Evolutionary conservation across 164 flowering plant genomes (phyloP).

Genomic region (Liquidambar formosana): DNA sequence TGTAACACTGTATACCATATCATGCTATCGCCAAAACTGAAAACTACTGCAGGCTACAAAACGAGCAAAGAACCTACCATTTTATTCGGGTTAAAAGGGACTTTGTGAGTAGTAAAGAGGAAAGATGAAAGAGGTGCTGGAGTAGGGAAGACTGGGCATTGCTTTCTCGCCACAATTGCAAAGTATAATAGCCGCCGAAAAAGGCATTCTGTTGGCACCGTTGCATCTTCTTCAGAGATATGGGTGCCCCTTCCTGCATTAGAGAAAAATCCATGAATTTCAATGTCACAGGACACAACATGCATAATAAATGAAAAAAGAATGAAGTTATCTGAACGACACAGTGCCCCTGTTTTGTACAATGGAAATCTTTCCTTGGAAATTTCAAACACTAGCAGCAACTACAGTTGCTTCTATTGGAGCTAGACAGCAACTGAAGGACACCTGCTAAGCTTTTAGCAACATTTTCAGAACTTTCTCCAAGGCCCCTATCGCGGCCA

Average conservation of each 20-base stretch:
- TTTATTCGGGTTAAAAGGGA: slow-evolving; percentile 12
- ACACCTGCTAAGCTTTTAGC: too few species aligned
- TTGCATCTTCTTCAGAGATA: background rate
- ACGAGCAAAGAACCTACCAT: slow-evolving; percentile 3
- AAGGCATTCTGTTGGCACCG: too few species aligned
- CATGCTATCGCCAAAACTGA: background rate
- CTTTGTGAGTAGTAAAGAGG: background rate
- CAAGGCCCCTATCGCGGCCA: too few species aligned
- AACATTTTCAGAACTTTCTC: too few species aligned
- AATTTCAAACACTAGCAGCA: too few species aligned
- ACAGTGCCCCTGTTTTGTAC: too few species aligned
- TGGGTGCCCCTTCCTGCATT: background rate
- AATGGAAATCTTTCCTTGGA: too few species aligned
- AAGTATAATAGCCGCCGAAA: background rate
- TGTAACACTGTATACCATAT: slow-evolving; percentile 6
- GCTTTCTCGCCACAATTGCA: background rate
- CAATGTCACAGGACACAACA: background rate
- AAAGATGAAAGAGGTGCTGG: background rate
- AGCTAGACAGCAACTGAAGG: too few species aligned
- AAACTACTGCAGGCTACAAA: slow-evolving; percentile 6
- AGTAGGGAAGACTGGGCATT: background rate
- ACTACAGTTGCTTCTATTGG: too few species aligned
- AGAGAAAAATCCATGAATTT: background rate
- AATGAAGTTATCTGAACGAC: too few species aligned
- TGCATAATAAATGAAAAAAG: background rate